phyloP scores from a whole-genome alignment of 805 yeast genomes.

The Cyberlindnera maclurae region DNA sequence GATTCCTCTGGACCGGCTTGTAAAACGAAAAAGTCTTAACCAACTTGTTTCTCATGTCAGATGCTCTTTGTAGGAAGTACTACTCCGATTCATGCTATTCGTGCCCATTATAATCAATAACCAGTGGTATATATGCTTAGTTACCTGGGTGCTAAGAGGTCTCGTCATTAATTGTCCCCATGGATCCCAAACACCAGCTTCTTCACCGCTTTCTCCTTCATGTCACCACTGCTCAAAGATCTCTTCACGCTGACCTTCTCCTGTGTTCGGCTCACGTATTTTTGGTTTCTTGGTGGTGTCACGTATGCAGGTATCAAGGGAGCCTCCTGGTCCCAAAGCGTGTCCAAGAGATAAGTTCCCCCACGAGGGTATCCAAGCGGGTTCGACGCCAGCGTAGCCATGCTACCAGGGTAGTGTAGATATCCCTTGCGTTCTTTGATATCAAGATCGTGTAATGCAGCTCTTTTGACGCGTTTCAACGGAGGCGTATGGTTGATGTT shows the following conservation, averaged over 20 bases:
- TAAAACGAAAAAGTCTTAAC: conserved; percentile 1
- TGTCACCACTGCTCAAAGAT: conserved; percentile 15
- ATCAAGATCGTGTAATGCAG: conserved; percentile 12
- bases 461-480: background rate
- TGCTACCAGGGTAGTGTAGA: conserved; percentile 8
- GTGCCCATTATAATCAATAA: background rate
- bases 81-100: no score
- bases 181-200: conserved; percentile 21
- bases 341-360: conserved; percentile 11
- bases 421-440: conserved; percentile 14
- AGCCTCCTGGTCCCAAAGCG: conserved; percentile 13
- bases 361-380: conserved; percentile 2
- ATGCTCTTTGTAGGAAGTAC: background rate
- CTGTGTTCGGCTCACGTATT: conserved; percentile 16
- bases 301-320: conserved; percentile 17
- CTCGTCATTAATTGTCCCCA: conserved; percentile 7
- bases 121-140: background rate
- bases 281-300: conserved; percentile 22
- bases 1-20: conserved; percentile 22
- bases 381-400: background rate
- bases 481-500: conserved; percentile 15
- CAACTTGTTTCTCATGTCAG: background rate
- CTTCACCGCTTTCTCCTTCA: conserved; percentile 20
- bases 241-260: conserved; percentile 16
- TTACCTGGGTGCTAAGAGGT: background rate